phyloP scores from a whole-genome alignment of 225 moss, liverwort and hornwort species.

The Antitrichia curtipendula region DNA sequence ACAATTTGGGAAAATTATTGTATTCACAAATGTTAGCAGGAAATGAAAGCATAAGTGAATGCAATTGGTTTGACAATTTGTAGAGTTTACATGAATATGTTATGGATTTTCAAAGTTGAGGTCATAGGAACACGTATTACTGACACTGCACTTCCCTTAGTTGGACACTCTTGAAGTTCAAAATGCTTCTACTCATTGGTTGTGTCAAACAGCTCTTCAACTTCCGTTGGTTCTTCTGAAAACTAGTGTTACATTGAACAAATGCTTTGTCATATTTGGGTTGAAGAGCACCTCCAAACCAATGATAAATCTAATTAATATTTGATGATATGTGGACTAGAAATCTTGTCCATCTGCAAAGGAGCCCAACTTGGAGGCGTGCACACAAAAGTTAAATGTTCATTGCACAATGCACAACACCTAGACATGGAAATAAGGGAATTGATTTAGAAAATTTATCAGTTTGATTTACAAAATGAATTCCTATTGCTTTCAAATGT shows the following conservation, averaged over 20 bases:
- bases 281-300: not conserved
- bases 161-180: not conserved
- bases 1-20: not conserved
- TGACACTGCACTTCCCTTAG: not conserved
- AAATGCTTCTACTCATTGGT: not conserved
- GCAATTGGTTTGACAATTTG: not conserved
- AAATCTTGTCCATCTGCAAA: not conserved
- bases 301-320: not conserved
- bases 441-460: not conserved
- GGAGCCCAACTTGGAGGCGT: not conserved
- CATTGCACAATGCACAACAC: not conserved
- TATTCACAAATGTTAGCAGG: not conserved
- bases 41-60: too few relatives aligned
- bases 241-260: not conserved
- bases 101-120: not conserved
- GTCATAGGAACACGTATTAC: too few relatives aligned
- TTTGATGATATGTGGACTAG: not conserved
- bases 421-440: not conserved
- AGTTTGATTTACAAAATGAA: rapidly evolving
- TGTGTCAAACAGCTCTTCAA: not conserved
- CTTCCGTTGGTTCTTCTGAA: not conserved
- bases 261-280: not conserved
- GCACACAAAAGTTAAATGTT: not conserved
- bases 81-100: not conserved
- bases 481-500: not conserved